A percentile compares a stretch with the other conserved stretches of the same genome.
Evolutionary conservation across 129 eudicot genomes (phyloP).

Genomic region (Helichrysum umbraculigerum): DNA sequence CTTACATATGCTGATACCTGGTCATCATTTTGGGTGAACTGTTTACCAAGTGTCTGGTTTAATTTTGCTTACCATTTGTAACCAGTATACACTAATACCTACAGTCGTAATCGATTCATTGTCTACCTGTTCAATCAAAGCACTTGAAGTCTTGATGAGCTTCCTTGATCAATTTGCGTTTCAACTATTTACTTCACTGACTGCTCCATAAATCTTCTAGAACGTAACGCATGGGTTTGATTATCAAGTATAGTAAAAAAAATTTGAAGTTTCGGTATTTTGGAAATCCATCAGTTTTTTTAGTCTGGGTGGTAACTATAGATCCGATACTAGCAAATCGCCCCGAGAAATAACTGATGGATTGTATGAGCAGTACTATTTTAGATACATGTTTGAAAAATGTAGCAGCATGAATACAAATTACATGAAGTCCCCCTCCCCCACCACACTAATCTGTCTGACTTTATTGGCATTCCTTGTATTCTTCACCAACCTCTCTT

Average conservation of each 20-base stretch:
- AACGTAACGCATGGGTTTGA: no score
- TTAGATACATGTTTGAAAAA: not conserved
- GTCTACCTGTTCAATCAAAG: not conserved
- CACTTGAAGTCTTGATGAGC: not conserved
- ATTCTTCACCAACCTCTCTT: conserved; percentile 3
- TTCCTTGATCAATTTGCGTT: no score
- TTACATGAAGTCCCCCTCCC: not conserved
- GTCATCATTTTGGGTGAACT: not conserved
- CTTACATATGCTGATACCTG: not conserved
- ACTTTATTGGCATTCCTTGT: not conserved
- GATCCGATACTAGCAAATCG: not conserved
- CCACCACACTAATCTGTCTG: not conserved
- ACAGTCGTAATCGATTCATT: not conserved
- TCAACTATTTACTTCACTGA: no score
- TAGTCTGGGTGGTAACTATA: not conserved
- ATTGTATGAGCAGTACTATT: no score
- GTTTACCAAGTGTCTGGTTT: not conserved
- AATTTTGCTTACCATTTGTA: not conserved
- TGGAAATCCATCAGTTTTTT: no score
- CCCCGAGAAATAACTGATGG: not conserved
- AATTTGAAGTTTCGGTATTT: no score
- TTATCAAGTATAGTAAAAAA: no score
- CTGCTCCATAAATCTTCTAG: no score
- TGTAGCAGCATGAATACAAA: not conserved
- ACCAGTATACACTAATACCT: not conserved